Evolutionary conservation across 306 rosid genomes (phyloP), one percentile per base, ranked within the genome.

Genomic region (Oxytropis ochrocephala): DNA sequence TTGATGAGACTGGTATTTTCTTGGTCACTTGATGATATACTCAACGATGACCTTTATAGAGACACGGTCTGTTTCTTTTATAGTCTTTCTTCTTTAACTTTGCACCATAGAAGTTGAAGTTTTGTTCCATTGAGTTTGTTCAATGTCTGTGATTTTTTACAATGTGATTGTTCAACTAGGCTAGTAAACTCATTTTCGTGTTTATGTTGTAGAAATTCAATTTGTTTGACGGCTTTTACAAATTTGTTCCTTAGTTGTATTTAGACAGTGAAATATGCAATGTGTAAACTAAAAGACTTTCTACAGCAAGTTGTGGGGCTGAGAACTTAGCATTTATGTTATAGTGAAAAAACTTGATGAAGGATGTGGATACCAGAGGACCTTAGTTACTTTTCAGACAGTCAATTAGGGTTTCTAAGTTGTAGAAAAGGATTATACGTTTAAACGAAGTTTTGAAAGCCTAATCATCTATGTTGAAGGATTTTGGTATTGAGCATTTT

Each of bases 21-120:
- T 36, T 73, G 79, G 83, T 60, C 79, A 11, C 65, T 73, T 50
- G 53, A 79, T 35, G 83, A 79, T 44, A 35, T 79, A 59, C 79
- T 79, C 72, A 73, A 73, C 54, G 59, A 79, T 59, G 41, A 67
- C 24, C 79, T 79, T 43, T 51, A 57, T 11, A 21, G 7, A 57
- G 75, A 72, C 71, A 78, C 60, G 79, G 79, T 79, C 11, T 30
- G 60, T 3, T 57, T 12, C 36, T 32, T 12, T n/a, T 2, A 43
- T 11, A 21, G 60, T 11, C 43, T 24, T 64, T 55, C 38, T 39
- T 7, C 11, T 11, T 39, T 3, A 43, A 18, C 39, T 32, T 51
- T 63, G 24, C 50, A 44, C 42, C 27, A 7, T 54, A 8, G 10
- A 48, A 11, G 10, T 60, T 42, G 29, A 24, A 24, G 29, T 63